These are phyloP conservation scores for Penicillium cinerascens DNA, from an alignment of 495 filamentous ascomycete genomes.

Conservation along the genomic window DNA sequence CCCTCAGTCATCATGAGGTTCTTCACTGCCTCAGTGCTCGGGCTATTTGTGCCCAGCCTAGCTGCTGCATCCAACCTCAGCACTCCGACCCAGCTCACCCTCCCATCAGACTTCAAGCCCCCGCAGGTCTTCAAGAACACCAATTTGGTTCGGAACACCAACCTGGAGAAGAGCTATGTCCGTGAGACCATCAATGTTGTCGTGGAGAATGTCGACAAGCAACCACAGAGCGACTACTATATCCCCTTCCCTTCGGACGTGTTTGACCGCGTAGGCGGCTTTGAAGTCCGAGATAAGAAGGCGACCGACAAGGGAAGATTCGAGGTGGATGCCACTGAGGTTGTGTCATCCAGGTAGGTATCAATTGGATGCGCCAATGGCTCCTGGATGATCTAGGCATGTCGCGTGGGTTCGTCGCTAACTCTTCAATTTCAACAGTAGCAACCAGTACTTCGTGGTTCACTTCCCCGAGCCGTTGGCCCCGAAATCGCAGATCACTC, in stretches of 20 bases:
- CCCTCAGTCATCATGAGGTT: constrained; percentile 41
- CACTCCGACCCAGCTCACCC: constrained; percentile 40
- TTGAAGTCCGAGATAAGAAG: constrained; percentile 92
- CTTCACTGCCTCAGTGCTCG: constrained; percentile 40
- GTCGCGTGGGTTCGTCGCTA: neutral
- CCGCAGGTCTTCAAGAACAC: constrained; percentile 86
- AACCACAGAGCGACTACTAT: constrained; percentile 84
- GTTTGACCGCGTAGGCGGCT: constrained; percentile 70
- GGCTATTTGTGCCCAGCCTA: constrained; percentile 38
- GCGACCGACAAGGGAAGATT: constrained; percentile 63
- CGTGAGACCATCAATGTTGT: constrained; percentile 90
- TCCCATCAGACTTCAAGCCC: constrained; percentile 75
- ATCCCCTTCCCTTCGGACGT: constrained; percentile 74
- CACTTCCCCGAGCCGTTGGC: constrained; percentile 69
- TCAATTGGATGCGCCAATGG: constrained; percentile 21
- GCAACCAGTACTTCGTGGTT: constrained; percentile 81
- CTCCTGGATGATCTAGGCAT: constrained; percentile 1
- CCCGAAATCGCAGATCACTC: constrained; percentile 71
- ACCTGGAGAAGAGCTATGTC: constrained; percentile 86
- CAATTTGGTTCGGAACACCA: constrained; percentile 85
- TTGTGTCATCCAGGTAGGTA: constrained; percentile 29
- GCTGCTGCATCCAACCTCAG: constrained; percentile 31
- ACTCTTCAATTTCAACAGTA: constrained; percentile 41
- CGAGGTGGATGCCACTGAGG: constrained; percentile 55
- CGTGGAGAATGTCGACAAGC: constrained; percentile 77